Conservation (phyloP, 352 stramenopile genomes). For the Pythium biforme region DNA sequence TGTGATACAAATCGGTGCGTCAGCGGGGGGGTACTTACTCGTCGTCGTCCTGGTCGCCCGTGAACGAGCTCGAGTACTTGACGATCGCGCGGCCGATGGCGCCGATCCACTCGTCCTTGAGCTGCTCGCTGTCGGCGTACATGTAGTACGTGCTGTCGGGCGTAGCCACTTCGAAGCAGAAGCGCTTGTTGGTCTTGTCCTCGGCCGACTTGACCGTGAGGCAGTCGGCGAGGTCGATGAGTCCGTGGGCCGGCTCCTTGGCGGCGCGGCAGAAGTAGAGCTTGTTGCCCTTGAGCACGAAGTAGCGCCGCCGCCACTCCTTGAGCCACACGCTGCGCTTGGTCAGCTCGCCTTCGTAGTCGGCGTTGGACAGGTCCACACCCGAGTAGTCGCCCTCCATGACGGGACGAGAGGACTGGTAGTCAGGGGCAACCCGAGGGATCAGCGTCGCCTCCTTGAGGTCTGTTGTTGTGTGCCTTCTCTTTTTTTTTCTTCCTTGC, state of each 20-base stretch:
- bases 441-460: no score
- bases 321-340: constrained; percentile 93
- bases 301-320: constrained; percentile 90
- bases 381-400: constrained; percentile 80
- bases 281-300: constrained; percentile 91
- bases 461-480: no score
- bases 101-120: constrained; percentile 93
- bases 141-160: constrained; percentile 90
- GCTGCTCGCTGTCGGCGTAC: constrained; percentile 90
- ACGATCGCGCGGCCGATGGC: constrained; percentile 97
- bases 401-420: background rate
- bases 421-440: no score
- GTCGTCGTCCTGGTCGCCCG: constrained; percentile 86
- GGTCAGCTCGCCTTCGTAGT: constrained; percentile 88
- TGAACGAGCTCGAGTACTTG: constrained; percentile 96
- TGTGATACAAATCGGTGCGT: no score
- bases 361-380: constrained; percentile 73
- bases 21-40: background rate
- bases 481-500: background rate
- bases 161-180: constrained; percentile 90
- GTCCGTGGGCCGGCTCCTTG: constrained; percentile 76
- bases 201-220: constrained; percentile 90
- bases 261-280: constrained; percentile 85
- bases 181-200: constrained; percentile 91
- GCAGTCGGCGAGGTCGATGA: constrained; percentile 89